Percentiles rank a stretch among this genome's conserved stretches.
Conservation (phyloP, 306 rosid species). For the Castanea sativa region DNA sequence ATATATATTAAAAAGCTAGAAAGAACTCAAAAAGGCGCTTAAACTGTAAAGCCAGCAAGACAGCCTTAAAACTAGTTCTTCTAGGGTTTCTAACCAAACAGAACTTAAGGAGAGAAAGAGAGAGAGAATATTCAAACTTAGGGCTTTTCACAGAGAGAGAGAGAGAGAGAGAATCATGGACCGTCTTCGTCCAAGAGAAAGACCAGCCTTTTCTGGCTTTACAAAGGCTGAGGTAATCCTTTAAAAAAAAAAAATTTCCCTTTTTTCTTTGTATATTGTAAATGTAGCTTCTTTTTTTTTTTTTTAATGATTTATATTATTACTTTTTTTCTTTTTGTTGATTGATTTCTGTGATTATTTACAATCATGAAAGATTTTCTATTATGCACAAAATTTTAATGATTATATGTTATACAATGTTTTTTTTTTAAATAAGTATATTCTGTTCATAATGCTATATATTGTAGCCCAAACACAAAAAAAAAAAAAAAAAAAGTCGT, state of each 20-base stretch:
- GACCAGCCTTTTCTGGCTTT: slow-evolving; percentile 63
- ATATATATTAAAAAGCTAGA: neutral
- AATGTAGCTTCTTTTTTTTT: neutral
- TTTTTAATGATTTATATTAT: neutral
- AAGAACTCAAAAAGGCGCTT: neutral
- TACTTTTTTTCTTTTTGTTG: neutral
- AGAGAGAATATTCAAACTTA: neutral
- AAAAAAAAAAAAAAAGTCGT: no score
- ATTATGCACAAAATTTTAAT: neutral
- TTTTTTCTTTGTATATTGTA: neutral
- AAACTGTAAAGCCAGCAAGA: neutral
- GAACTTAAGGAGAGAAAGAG: neutral
- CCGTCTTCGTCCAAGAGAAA: slow-evolving; percentile 84
- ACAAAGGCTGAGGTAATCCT: slow-evolving; percentile 68
- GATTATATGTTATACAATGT: neutral
- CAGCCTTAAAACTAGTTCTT: neutral
- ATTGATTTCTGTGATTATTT: neutral
- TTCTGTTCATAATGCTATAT: neutral
- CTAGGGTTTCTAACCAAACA: neutral
- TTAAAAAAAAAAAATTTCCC: no score
- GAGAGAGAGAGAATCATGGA: slow-evolving; percentile 41
- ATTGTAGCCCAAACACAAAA: neutral
- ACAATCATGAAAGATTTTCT: neutral
- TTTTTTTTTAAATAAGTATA: neutral
- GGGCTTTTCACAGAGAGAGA: slow-evolving; percentile 6